These are phyloP conservation scores for Atkinsonella hypoxylon DNA, from an alignment of 2,329 filamentous ascomycete species.

Conservation along the genomic window DNA sequence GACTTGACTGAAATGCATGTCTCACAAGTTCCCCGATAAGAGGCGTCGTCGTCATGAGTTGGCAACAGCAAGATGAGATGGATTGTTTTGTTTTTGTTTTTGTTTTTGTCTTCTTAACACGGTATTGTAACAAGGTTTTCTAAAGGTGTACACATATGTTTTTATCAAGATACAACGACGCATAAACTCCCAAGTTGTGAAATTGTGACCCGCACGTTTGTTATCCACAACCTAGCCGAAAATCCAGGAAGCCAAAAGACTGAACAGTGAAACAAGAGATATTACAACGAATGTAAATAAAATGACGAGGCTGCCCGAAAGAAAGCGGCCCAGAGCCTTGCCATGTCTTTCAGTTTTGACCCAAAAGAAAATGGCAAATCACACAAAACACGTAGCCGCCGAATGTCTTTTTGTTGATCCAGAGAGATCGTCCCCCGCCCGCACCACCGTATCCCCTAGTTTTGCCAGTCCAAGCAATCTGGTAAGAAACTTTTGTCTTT, in stretches of 20 bases:
- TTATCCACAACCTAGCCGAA: conserved; percentile 10
- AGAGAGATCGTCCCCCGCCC: conserved; percentile 5
- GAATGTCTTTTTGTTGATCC: conserved; percentile 6
- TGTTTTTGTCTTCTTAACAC: conserved; percentile 1
- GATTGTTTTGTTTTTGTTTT: neutral
- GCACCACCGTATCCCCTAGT: neutral
- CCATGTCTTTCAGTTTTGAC: neutral
- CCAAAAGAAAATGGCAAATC: conserved; percentile 5
- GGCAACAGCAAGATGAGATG: neutral
- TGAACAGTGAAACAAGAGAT: conserved; percentile 14
- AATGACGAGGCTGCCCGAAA: neutral
- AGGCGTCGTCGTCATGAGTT: too few species aligned
- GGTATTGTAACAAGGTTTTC: conserved; percentile 1
- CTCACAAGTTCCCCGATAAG: too few species aligned
- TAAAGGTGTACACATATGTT: conserved; percentile 1
- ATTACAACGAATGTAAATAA: conserved; percentile 43
- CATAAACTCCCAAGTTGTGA: conserved; percentile 13
- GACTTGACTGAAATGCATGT: too few species aligned
- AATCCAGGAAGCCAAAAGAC: neutral
- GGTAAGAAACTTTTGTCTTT: conserved; percentile 11
- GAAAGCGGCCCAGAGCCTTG: neutral
- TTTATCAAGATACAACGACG: conserved; percentile 4
- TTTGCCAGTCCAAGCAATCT: conserved; percentile 2
- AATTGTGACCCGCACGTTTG: conserved; percentile 21
- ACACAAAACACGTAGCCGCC: conserved; percentile 17